Evolutionary conservation across 2,329 filamentous ascomycete genomes (phyloP).

Genomic region (Aspergillus novoparasiticus): DNA sequence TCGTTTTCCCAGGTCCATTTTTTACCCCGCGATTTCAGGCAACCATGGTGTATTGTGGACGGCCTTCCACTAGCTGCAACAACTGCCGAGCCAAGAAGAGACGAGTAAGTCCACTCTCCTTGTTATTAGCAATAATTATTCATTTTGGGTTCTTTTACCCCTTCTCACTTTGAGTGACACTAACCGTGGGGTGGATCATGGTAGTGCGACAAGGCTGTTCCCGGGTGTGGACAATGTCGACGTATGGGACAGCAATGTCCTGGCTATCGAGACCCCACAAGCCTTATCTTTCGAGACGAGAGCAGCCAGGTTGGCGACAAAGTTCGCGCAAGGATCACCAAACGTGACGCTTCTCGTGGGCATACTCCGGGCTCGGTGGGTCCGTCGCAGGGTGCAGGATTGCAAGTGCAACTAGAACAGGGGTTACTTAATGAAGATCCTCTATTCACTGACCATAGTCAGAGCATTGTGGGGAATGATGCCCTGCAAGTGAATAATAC

Average conservation of each 20-base stretch:
- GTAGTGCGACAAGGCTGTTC: background rate
- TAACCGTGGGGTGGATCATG: background rate
- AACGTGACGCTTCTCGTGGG: background rate
- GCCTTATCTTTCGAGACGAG: background rate
- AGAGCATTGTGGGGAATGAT: background rate
- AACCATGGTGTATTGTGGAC: slow-evolving; percentile 1
- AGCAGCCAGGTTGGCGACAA: background rate
- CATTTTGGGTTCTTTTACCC: no score
- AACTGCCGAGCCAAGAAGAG: background rate
- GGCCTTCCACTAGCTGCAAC: background rate
- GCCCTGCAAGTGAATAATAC: background rate
- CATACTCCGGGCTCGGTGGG: background rate
- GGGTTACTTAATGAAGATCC: background rate
- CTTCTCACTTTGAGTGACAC: background rate
- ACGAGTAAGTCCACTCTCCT: background rate
- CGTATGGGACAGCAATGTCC: background rate
- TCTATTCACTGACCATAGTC: background rate
- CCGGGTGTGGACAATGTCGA: background rate
- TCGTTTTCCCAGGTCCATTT: background rate
- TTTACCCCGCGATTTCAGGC: background rate
- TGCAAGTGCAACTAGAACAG: background rate
- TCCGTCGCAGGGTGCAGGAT: background rate
- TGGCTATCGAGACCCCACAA: background rate
- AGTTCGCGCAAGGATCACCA: background rate
- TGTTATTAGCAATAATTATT: no score